Conservation (phyloP, 768 basidiomycete species). For the Tulasnella sp. region DNA sequence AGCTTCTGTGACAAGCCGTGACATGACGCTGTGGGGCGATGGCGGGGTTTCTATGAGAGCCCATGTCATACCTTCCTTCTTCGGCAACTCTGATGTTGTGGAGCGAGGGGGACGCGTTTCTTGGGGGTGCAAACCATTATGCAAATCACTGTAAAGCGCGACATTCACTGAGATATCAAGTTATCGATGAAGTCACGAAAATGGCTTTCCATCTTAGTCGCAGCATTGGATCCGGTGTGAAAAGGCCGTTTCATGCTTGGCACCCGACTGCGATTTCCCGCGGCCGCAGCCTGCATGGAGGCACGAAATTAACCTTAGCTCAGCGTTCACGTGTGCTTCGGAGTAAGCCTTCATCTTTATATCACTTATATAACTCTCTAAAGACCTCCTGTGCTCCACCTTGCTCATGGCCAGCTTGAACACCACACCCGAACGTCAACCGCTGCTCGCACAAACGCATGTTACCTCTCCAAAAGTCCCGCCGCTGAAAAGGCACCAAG, state of each 20-base stretch:
- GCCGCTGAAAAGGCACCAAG: background rate
- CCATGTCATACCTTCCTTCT: no score
- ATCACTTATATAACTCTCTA: background rate
- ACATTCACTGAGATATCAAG: background rate
- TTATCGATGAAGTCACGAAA: no score
- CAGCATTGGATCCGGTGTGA: background rate
- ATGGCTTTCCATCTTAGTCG: background rate
- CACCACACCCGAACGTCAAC: background rate
- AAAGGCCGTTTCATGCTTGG: background rate
- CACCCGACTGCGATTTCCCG: background rate
- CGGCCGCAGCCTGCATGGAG: background rate
- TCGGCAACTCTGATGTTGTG: no score
- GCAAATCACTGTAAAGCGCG: no score
- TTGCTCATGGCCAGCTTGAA: background rate
- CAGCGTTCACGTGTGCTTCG: no score
- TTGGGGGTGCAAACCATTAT: no score
- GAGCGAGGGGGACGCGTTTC: no score
- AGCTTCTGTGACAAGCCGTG: no score
- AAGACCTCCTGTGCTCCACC: background rate
- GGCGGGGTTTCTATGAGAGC: no score
- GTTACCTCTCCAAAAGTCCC: background rate
- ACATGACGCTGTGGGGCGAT: no score
- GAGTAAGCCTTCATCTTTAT: no score
- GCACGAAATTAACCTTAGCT: background rate
- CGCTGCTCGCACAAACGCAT: background rate